Base-by-base conservation (phyloP, 2,329 filamentous ascomycete species). In the Fusarium keratoplasticum region DNA sequence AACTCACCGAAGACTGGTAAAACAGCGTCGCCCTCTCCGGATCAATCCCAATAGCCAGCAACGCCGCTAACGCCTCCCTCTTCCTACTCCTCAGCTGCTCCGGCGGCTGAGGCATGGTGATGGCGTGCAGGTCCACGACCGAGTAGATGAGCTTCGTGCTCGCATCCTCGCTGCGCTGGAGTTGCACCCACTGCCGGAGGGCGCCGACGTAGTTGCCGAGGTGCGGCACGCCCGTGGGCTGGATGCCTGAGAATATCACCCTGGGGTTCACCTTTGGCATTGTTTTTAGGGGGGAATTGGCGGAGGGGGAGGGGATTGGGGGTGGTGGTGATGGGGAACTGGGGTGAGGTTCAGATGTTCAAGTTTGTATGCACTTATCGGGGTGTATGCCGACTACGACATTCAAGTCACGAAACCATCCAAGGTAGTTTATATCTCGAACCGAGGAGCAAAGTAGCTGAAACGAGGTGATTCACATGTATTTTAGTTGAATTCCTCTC, bases 161-260 rank as follows among this genome's bases (percentile, higher is more conserved):
- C 0, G 84, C 74, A 0, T 90, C 86, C 40, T 88, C 85, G 70
- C 95, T 86, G 75, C 73, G 67, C 62, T 99, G 96, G 9, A 98
- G 87, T 70, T 88, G 87, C 55, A 93, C 93, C 96, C 96, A 99
- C 87, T 95, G 91, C 60, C 91, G 90, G 64, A 99, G 85, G 18
- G 96, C 96, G 29, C 96, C 96, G 13, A 97, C 89, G 83, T 98
- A 99, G 84, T 99, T 99, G 64, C 96, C 96, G 33, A 99, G 85
- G 82, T 99, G 96, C 16, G 96, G 96, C 27, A 97, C 89, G 38
- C 96, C 96, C 0, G 96, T 99, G 20, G 96, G 96, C 83, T 99
- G 96, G 77, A 99, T 99, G 62, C 95, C 96, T 5, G 96, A 98
- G 86, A 99, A 98, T 78, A 98, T 90, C 68, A 93, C 87, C 64